These are phyloP conservation scores for Eimeria tenella DNA, from an alignment of 169 alveolate genomes.

Conservation along the genomic window DNA sequence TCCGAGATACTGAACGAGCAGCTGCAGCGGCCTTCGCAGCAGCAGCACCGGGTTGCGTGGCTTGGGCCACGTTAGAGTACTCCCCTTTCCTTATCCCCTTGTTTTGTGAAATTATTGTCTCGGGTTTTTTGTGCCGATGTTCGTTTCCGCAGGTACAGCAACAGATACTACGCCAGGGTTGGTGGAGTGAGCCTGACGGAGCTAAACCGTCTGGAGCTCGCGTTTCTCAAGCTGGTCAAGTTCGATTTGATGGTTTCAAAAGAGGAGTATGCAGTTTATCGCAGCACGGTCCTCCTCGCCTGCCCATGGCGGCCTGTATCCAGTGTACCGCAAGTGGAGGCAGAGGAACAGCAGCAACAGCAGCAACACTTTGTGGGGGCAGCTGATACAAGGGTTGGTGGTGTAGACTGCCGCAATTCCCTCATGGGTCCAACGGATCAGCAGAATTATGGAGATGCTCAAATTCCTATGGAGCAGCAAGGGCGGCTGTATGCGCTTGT, in stretches of 20 bases:
- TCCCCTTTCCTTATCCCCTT: too few relatives aligned
- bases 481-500: constrained; percentile 25
- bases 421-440: neutral
- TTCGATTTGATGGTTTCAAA: constrained; percentile 91
- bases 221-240: constrained; percentile 90
- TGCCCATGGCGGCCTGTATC: constrained; percentile 57
- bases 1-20: neutral
- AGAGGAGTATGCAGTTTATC: constrained; percentile 90
- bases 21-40: constrained; percentile 12
- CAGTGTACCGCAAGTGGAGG: constrained; percentile 14
- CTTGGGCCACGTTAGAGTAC: too few relatives aligned
- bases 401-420: neutral
- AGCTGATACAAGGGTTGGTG: neutral
- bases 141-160: constrained; percentile 84
- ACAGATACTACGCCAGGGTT: constrained; percentile 92
- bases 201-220: constrained; percentile 91
- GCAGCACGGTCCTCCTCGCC: constrained; percentile 87
- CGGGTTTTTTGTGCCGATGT: neutral
- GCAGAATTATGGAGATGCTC: neutral
- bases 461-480: neutral
- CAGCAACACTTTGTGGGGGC: constrained; percentile 51
- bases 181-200: constrained; percentile 95
- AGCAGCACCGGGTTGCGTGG: neutral
- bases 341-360: constrained; percentile 48
- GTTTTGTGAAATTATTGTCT: neutral